Base-by-base conservation (phyloP, 495 filamentous ascomycete species). In the Penicillium fimorum region DNA sequence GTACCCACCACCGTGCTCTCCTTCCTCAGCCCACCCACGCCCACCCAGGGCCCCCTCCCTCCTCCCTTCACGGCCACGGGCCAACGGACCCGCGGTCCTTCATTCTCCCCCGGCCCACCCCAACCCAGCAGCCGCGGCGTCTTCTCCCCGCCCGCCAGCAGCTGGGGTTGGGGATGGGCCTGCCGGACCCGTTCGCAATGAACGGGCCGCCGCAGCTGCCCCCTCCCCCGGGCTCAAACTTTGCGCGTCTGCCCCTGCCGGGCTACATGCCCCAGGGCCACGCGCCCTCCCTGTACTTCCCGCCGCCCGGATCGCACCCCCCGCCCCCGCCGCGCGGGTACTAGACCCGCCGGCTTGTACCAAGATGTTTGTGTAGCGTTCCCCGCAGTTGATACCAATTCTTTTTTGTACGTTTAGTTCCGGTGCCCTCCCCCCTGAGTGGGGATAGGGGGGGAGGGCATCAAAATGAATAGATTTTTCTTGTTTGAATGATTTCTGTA, bases 191-290 rank as follows among this genome's bases (percentile, higher is more conserved):
- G 6, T 75, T 76, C 56, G 51, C 69, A 10, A 62, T 68, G 58
- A 64, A 56, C 40, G 74, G 72, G 1, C 73, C 69, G 12, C 74
- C 74, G 27, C 73, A 71, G 48, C 69, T 76, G 12, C 74, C 74
- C 5, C 74, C 74, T 20, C 74, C 74, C 8, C 70, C 70, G 18
- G 74, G 74, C 8, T 75, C 72, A 0, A 73, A 74, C 54, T 76
- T 77, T 47, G 66, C 63, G 13, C 63, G 67, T 13, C 65, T 73
- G 42, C 71, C 72, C 12, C 51, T 69, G 18, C 72, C 71, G 2
- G 58, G 59, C 20, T 76, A 68, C 50, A 33, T 71, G 45, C 51
- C 57, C 15, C 56, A 60, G n/a, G 58, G 57, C 27, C 63, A 42
- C 24, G 37, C 50, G 27, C 56, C 58, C 24, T 57, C 57, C 2